These are phyloP conservation scores for Penicillium taxi DNA, from an alignment of 495 filamentous ascomycete species.

Conservation along the genomic window DNA sequence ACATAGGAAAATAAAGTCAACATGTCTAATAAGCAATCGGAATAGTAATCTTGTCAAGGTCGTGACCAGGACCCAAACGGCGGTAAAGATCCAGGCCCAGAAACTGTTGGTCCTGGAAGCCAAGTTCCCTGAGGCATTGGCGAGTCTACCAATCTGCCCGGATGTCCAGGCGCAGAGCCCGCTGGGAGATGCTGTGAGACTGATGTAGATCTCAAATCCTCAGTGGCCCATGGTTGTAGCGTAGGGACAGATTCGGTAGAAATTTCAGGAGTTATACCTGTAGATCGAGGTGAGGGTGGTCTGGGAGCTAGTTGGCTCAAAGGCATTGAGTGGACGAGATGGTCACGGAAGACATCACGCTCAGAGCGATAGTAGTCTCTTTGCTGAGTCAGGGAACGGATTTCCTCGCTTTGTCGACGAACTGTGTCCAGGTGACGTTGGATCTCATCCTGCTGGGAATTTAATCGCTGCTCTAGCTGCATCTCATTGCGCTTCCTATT, in stretches of 20 bases:
- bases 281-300: constrained; percentile 33
- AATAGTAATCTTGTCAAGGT: constrained; percentile 7
- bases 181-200: constrained; percentile 2
- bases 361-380: constrained; percentile 51
- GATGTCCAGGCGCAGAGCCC: constrained; percentile 3
- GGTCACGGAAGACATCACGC: constrained; percentile 59
- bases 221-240: constrained; percentile 4
- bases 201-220: constrained; percentile 1
- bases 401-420: constrained; percentile 51
- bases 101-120: constrained; percentile 11
- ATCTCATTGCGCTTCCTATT: constrained; percentile 84
- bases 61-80: constrained; percentile 19
- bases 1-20: neutral
- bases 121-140: constrained; percentile 12
- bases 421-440: constrained; percentile 49
- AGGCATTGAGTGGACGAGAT: constrained; percentile 46
- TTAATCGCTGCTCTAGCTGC: constrained; percentile 54
- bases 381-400: constrained; percentile 46
- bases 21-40: neutral
- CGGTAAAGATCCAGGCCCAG: constrained; percentile 15
- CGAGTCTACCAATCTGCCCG: constrained; percentile 9
- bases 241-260: constrained; percentile 3
- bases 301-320: constrained; percentile 31
- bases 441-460: constrained; percentile 49
- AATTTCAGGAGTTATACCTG: neutral